Base-by-base conservation (phyloP, 495 filamentous ascomycete genomes). In the Podospora australis region DNA sequence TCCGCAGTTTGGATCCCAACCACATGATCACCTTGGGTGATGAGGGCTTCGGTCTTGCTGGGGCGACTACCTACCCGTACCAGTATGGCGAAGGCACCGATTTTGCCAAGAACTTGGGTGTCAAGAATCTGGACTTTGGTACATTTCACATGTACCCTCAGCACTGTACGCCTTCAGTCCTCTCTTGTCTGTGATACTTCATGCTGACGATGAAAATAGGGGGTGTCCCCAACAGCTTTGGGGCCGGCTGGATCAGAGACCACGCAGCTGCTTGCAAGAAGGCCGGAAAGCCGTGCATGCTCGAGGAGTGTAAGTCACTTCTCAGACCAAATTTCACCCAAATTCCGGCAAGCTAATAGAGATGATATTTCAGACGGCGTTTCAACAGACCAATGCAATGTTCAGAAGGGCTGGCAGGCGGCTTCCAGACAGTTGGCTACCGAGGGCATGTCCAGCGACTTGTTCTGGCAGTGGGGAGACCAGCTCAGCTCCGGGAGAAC, bases 11-110 rank as follows among this genome's bases (percentile, higher is more conserved):
- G 8, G 84, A 87, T 54, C 53, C 71, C 1, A 64, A 72, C 29
- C 84, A 87, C 58, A 77, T 87, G 70, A 80, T 87, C n/a, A 79
- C 78, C 0, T 68, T 81, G 39, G 83, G 84, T 19, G 82, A 85
- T 48, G 78, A 82, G 43, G 78, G 77, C 1, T 75, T 70, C 23
- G 63, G 64, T 1, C 30, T 70, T 0, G 53, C 64, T 6, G 63
- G 60, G 2, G 75, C 74, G 46, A 69, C 72, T 2, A 70, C 56
- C 44, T 83, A 81, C 43, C 77, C 74, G 10, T 84, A 82, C 58
- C 63, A 63, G 14, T 70, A 66, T 19, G 62, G 54, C 35, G 79
- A 83, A 52, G 81, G 82, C 0, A 61, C 73, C 0, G 77, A 85
- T 58, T 86, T 82, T 49, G 73, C 71, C 48, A 66, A 65, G 46